A percentile compares a stretch with the other conserved stretches of the same genome.
Conservation (phyloP, 306 rosid species). For the Lathyrus sativus region DNA sequence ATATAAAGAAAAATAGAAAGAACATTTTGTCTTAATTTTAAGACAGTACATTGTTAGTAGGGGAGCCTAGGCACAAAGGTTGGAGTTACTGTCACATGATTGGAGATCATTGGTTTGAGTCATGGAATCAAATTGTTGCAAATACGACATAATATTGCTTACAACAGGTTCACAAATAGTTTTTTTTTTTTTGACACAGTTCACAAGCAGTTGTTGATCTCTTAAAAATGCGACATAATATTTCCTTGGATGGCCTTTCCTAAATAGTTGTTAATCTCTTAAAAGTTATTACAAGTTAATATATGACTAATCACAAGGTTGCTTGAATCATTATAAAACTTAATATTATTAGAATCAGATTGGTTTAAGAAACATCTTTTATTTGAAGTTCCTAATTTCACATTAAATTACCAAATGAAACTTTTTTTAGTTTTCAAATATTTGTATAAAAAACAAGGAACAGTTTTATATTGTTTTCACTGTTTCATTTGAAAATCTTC, state of each 20-base stretch:
- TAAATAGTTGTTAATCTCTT: background rate
- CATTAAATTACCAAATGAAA: background rate
- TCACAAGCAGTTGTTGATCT: background rate
- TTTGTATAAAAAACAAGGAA: background rate
- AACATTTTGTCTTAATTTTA: conserved; percentile 10
- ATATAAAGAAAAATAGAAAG: conserved; percentile 15
- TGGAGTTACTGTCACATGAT: background rate
- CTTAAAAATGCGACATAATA: too few relatives aligned
- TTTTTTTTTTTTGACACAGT: background rate
- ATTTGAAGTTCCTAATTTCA: background rate
- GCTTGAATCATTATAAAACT: conserved; percentile 1
- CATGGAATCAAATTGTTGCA: background rate
- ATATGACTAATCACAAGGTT: conserved; percentile 21
- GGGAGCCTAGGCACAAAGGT: conserved; percentile 19
- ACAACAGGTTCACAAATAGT: conserved; percentile 1
- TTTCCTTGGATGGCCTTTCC: conserved; percentile 7
- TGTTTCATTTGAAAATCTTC: background rate
- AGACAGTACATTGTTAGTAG: conserved; percentile 21
- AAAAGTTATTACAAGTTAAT: conserved; percentile 8
- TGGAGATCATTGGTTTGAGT: background rate
- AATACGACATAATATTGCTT: background rate
- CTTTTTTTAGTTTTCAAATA: background rate
- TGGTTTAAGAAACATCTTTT: background rate
- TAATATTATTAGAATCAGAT: background rate
- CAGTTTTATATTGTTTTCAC: background rate